Evolutionary conservation across 139 green algal species (phyloP).

Genomic region (Ulvella scutata): DNA sequence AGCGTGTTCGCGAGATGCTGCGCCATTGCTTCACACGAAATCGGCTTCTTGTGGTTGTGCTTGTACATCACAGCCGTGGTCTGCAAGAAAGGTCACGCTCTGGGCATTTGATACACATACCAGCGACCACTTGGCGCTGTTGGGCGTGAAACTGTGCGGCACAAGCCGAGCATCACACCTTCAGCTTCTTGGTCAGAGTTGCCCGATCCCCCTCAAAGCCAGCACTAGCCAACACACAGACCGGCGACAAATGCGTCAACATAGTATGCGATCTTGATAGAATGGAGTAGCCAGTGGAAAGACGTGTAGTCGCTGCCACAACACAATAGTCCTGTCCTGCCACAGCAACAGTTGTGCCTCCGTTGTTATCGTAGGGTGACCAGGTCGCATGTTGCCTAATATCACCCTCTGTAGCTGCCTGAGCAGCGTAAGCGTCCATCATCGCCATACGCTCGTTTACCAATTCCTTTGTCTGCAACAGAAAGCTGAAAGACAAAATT

Average conservation of each 20-base stretch:
- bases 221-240: conserved; percentile 71
- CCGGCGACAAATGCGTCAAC: conserved; percentile 67
- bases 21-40: conserved; percentile 71
- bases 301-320: conserved; percentile 76
- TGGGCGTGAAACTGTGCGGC: not conserved
- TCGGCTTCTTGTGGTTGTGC: conserved; percentile 74
- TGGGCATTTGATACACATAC: conserved; percentile 8
- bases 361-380: not conserved
- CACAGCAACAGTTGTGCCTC: conserved; percentile 69
- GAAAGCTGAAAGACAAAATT: too few relatives aligned
- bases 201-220: conserved; percentile 82
- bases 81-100: not conserved
- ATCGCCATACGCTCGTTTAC: too few relatives aligned
- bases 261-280: conserved; percentile 74
- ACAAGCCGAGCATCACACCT: conserved; percentile 12
- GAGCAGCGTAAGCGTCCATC: too few relatives aligned
- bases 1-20: conserved; percentile 96
- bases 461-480: too few relatives aligned
- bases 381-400: not conserved
- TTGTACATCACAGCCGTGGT: conserved; percentile 63
- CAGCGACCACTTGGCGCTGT: not conserved
- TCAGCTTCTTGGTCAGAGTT: conserved; percentile 84
- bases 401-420: not conserved
- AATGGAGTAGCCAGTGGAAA: conserved; percentile 93
- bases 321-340: conserved; percentile 93